phyloP scores from a whole-genome alignment of 164 flowering plant genomes.

The Liquidambar formosana region DNA sequence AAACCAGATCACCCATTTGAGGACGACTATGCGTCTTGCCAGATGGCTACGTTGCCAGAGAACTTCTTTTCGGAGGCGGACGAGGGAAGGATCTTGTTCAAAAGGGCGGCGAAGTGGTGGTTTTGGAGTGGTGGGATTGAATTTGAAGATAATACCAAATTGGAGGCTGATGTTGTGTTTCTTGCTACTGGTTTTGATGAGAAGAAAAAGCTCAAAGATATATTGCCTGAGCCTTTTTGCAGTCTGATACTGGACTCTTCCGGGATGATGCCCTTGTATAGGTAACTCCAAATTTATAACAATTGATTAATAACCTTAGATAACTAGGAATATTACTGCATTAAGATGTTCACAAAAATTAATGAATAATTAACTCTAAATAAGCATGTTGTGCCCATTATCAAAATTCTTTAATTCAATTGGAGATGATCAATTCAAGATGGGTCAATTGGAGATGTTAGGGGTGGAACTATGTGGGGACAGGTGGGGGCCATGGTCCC shows the following conservation, averaged over 20 bases:
- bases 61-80: constrained; percentile 82
- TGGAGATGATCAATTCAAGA: no score
- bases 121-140: constrained; percentile 72
- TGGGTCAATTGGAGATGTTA: no score
- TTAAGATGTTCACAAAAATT: no score
- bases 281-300: no score
- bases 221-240: constrained; percentile 77
- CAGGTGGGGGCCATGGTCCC: no score
- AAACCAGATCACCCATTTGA: constrained; percentile 86
- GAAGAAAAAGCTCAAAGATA: constrained; percentile 61
- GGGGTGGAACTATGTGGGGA: no score
- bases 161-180: constrained; percentile 86
- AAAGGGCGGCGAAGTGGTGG: constrained; percentile 72
- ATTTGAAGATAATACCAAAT: constrained; percentile 61
- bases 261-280: constrained; percentile 80
- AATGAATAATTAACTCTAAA: no score
- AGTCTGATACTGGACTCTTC: constrained; percentile 50
- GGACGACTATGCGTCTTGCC: constrained; percentile 93
- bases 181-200: constrained; percentile 91
- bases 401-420: no score
- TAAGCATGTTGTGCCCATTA: no score
- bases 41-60: constrained; percentile 90
- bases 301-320: no score
- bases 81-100: constrained; percentile 70
- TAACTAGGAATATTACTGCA: no score